These are phyloP conservation scores for Physcia stellaris DNA, from an alignment of 495 filamentous ascomycete species.

Conservation along the genomic window DNA sequence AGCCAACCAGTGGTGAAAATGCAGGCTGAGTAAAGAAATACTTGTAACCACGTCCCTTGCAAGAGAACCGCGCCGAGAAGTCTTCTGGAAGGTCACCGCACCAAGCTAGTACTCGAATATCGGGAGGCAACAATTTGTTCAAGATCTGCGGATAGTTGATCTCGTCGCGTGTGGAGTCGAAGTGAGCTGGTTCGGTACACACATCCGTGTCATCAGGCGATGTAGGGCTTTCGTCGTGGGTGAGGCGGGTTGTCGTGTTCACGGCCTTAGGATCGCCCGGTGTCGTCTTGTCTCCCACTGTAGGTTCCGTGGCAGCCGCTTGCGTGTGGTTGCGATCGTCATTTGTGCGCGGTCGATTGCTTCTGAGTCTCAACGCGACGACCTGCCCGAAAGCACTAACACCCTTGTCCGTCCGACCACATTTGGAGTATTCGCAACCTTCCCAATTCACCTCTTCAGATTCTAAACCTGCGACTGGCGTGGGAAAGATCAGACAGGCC, in stretches of 20 bases:
- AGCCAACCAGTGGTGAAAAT: constrained; percentile 45
- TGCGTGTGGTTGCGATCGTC: not conserved
- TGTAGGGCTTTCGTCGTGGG: not conserved
- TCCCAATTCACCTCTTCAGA: constrained; percentile 51
- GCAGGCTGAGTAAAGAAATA: constrained; percentile 97
- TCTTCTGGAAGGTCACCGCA: constrained; percentile 62
- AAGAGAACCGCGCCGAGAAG: constrained; percentile 91
- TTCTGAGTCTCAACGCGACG: constrained; percentile 67
- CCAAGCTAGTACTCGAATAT: constrained; percentile 88
- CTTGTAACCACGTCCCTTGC: constrained; percentile 72
- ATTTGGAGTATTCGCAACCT: constrained; percentile 80
- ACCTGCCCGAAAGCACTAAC: constrained; percentile 98
- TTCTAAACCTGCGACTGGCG: constrained; percentile 28
- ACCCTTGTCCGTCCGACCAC: constrained; percentile 80
- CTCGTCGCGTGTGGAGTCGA: constrained; percentile 47
- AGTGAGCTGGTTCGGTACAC: not conserved
- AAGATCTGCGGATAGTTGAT: constrained; percentile 66
- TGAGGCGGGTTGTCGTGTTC: not conserved
- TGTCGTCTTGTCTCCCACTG: constrained; percentile 6
- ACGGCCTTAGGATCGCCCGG: not conserved
- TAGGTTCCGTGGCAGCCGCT: not conserved
- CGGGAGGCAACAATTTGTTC: constrained; percentile 75
- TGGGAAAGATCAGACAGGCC: constrained; percentile 64
- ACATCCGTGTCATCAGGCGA: constrained; percentile 12
- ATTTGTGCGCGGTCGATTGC: constrained; percentile 43